Percentiles rank a stretch among this genome's conserved stretches.
These are phyloP conservation scores for Astrothelium subdiscretum DNA, from an alignment of 495 filamentous ascomycete species.

Conservation along the genomic window DNA sequence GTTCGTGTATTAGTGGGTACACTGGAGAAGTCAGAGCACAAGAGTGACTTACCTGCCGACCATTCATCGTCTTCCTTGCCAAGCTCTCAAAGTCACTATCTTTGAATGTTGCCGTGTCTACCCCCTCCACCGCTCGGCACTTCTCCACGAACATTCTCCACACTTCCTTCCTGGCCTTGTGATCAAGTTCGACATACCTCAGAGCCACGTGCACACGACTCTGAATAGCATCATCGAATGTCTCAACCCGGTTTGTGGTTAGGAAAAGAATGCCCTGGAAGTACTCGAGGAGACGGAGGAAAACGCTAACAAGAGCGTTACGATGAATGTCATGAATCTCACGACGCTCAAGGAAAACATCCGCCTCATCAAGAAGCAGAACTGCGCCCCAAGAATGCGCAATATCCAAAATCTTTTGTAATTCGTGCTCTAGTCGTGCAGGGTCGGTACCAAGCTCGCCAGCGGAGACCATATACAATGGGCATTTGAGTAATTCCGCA, in stretches of 20 bases:
- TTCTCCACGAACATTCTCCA: conserved; percentile 78
- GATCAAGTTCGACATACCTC: conserved; percentile 64
- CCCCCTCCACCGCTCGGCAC: conserved; percentile 52
- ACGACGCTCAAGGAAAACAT: conserved; percentile 36
- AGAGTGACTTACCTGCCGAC: conserved; percentile 53
- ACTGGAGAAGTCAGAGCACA: conserved; percentile 12
- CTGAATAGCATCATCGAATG: conserved; percentile 58
- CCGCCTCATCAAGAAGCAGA: conserved; percentile 35
- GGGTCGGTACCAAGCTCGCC: conserved; percentile 76
- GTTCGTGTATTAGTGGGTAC: neutral
- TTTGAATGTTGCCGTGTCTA: conserved; percentile 49
- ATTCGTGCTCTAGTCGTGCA: conserved; percentile 61
- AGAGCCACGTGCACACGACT: conserved; percentile 62
- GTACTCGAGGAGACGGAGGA: conserved; percentile 45
- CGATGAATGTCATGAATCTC: conserved; percentile 34
- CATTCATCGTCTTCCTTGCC: conserved; percentile 64
- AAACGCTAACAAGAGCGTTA: conserved; percentile 35
- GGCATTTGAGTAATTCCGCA: conserved; percentile 67
- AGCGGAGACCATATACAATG: conserved; percentile 74
- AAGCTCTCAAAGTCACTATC: conserved; percentile 58
- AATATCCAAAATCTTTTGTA: conserved; percentile 77
- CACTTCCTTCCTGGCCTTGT: conserved; percentile 66
- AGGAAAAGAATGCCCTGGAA: conserved; percentile 75
- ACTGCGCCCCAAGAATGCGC: conserved; percentile 75
- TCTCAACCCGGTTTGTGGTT: conserved; percentile 70